phyloP scores from a whole-genome alignment of 495 filamentous ascomycete genomes.

The Penicillium psychrofluorescens region DNA sequence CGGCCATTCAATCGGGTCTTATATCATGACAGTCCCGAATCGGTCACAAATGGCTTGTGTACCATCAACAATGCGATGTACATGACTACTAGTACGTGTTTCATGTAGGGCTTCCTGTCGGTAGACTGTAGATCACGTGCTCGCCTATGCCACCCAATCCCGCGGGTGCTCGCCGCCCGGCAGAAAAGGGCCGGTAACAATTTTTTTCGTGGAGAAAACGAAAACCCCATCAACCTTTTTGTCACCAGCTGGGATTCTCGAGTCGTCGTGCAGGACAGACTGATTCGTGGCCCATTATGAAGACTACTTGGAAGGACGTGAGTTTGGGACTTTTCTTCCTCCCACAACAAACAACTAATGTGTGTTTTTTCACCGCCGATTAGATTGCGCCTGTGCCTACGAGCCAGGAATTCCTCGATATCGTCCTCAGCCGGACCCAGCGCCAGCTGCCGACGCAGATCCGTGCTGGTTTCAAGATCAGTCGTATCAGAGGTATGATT shows the following conservation, averaged over 20 bases:
- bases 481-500: constrained; percentile 69
- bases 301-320: constrained; percentile 67
- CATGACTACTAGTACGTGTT: constrained; percentile 2
- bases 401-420: constrained; percentile 92
- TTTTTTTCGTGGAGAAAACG: constrained; percentile 21
- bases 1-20: constrained; percentile 10
- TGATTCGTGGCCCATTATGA: constrained; percentile 44
- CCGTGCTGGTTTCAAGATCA: constrained; percentile 91
- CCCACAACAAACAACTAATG: constrained; percentile 4
- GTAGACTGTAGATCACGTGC: background rate
- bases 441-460: constrained; percentile 93
- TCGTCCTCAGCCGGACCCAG: constrained; percentile 92
- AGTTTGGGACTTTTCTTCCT: constrained; percentile 7
- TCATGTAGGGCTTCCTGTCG: background rate
- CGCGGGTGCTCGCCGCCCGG: constrained; percentile 30
- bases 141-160: constrained; percentile 20
- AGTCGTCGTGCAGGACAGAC: too few species aligned
- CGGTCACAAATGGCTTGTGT: constrained; percentile 13
- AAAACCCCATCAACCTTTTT: too few species aligned
- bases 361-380: constrained; percentile 26
- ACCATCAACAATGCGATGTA: constrained; percentile 22
- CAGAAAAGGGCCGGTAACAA: constrained; percentile 26
- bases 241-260: too few species aligned
- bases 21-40: background rate
- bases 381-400: constrained; percentile 86